These are phyloP conservation scores for Lachancea thermotolerans DNA, from an alignment of 805 yeast species.

Conservation along the genomic window DNA sequence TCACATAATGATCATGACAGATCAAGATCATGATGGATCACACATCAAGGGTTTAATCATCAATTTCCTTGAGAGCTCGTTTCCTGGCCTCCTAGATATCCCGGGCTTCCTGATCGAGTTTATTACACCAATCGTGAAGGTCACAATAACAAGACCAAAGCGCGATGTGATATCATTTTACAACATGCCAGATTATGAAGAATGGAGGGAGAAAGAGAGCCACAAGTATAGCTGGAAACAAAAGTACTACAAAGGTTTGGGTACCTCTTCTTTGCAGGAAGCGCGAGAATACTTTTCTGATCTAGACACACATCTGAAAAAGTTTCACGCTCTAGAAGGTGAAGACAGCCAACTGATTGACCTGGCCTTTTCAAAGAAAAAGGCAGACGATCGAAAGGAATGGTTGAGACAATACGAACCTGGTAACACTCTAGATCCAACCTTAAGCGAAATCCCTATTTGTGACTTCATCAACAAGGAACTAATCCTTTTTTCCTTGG, in stretches of 20 bases:
- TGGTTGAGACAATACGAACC: slow-evolving; percentile 91
- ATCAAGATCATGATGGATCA: slow-evolving; percentile 99
- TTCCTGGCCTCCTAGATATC: slow-evolving; percentile 84
- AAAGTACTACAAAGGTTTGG: slow-evolving; percentile 97
- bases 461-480: slow-evolving; percentile 93
- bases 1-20: slow-evolving; percentile 97
- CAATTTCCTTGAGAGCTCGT: slow-evolving; percentile 85
- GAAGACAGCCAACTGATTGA: slow-evolving; percentile 76
- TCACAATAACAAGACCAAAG: slow-evolving; percentile 61
- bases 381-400: slow-evolving; percentile 95
- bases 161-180: slow-evolving; percentile 66
- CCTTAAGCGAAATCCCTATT: slow-evolving; percentile 70
- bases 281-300: slow-evolving; percentile 83
- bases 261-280: slow-evolving; percentile 82
- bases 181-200: slow-evolving; percentile 92
- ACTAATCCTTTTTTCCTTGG: slow-evolving; percentile 89
- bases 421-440: slow-evolving; percentile 86
- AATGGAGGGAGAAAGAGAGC: slow-evolving; percentile 87
- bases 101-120: slow-evolving; percentile 93
- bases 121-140: slow-evolving; percentile 94
- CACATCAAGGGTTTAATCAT: slow-evolving; percentile 95
- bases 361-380: slow-evolving; percentile 87
- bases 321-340: slow-evolving; percentile 72
- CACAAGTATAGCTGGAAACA: slow-evolving; percentile 72
- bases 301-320: slow-evolving; percentile 78